Base-by-base conservation (phyloP, 179 eudicot species). In the Nepenthes alata region DNA sequence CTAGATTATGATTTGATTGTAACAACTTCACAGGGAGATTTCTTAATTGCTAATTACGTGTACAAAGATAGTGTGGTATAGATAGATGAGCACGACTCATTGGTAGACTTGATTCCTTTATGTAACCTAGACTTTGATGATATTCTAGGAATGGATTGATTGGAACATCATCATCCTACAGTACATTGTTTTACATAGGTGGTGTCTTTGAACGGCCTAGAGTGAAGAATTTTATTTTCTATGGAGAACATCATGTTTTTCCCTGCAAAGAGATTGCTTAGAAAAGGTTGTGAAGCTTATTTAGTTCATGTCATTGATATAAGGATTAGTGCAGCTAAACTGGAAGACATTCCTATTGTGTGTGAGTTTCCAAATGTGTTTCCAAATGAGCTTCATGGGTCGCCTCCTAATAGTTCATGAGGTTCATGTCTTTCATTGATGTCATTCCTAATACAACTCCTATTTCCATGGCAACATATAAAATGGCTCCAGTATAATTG, bases 401-500 rank as follows among this genome's bases (percentile, higher is more conserved):
- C 48, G 48, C 64, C 64, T 2, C 55, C 38, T 2, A 14, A 50
- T 50, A 49, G 55, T 8, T 54, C 25, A 61, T 10, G 55, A 25
- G 25, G 25, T 25, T 61, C 9, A 35, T 47, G 36, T 45, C 48
- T 6, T 3, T 5, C 14, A 49, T 47, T 44, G 64, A 61, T 1
- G 3, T 45, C 16, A 2, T 3, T 2, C 55, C 15, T 12, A 11
- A 39, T 2, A 61, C 13, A 3, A 35, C 12, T 5, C 53, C 55
- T 1, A 50, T 61, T 11, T 61, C 51, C 5, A 61, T 3, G 13
- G 64, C 55, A 9, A 0, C 55, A 2, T 61, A 61, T 35, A 2
- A n/a, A 55, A 47, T 61, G 64, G 64, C 55, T 2, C 35, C 38
- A 12, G 13, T 50, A 2, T 12, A 61, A 35, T n/a, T 47, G 39